Percentiles rank a stretch among this genome's conserved stretches.
Evolutionary conservation across 2,329 filamentous ascomycete genomes (phyloP).

Genomic region (Colletotrichum truncatum): DNA sequence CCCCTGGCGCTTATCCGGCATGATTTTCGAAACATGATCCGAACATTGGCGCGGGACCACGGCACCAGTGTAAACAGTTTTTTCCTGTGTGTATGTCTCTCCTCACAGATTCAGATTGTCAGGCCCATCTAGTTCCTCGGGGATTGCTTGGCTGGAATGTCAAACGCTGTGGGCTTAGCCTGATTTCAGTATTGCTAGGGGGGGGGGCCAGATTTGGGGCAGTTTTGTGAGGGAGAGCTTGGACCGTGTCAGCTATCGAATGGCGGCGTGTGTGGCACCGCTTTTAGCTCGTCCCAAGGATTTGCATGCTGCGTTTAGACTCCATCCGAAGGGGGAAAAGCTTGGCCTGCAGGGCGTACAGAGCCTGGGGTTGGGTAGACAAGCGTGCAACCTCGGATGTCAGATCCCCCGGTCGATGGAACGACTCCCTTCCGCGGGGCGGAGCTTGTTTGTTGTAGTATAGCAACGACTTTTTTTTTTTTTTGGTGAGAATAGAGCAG

Average conservation of each 20-base stretch:
- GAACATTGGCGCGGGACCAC: constrained; percentile 11
- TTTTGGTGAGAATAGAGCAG: neutral
- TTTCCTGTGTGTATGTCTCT: neutral
- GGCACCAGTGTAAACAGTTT: constrained; percentile 4
- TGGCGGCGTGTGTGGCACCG: constrained; percentile 1
- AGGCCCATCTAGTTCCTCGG: neutral
- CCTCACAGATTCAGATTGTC: neutral
- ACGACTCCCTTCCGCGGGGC: neutral
- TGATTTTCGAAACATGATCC: constrained; percentile 17
- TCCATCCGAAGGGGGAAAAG: neutral
- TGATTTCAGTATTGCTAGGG: neutral
- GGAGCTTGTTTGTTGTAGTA: no score
- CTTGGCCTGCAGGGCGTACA: neutral
- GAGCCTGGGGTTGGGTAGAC: neutral
- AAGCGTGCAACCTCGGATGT: constrained; percentile 15
- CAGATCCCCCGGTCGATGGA: constrained; percentile 19
- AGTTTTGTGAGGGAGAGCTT: neutral
- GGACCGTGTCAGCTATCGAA: neutral
- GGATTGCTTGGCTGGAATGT: neutral
- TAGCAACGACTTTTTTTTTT: neutral
- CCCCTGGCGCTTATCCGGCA: constrained; percentile 3
- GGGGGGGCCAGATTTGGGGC: no score
- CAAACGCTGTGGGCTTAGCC: neutral
- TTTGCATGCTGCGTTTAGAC: neutral
- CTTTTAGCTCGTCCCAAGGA: constrained; percentile 2